These are phyloP conservation scores for Nakazawaea ambrosiae DNA, from an alignment of 805 yeast genomes.

Conservation along the genomic window DNA sequence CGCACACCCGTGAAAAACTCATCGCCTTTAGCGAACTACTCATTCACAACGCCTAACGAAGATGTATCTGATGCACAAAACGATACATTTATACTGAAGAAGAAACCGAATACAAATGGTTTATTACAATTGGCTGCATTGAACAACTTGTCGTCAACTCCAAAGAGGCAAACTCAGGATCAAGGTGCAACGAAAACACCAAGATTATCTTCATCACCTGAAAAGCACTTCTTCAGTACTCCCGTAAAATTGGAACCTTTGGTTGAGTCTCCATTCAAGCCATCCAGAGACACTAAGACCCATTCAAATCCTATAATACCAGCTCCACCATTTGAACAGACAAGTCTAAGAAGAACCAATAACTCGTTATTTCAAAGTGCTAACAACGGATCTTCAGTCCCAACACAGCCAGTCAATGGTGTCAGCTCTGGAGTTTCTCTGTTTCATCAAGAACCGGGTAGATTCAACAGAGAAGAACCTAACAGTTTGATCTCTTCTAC, in stretches of 20 bases:
- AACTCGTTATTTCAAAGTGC: background rate
- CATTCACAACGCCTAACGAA: slow-evolving; percentile 9
- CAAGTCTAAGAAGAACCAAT: too few species aligned
- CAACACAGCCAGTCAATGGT: background rate
- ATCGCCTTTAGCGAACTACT: slow-evolving; percentile 10
- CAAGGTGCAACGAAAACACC: background rate
- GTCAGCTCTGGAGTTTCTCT: background rate
- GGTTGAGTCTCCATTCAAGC: slow-evolving; percentile 25
- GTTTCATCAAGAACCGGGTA: slow-evolving; percentile 18
- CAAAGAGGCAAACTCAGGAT: background rate
- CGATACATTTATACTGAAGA: slow-evolving; percentile 1
- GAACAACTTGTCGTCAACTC: slow-evolving; percentile 2
- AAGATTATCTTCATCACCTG: background rate
- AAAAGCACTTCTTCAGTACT: slow-evolving; percentile 13
- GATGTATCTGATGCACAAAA: background rate
- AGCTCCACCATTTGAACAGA: background rate
- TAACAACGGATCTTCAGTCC: background rate
- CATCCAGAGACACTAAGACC: too few species aligned
- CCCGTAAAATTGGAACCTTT: slow-evolving; percentile 23
- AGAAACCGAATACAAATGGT: background rate
- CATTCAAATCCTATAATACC: background rate
- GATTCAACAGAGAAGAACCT: slow-evolving; percentile 7
- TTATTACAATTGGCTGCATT: slow-evolving; percentile 3
- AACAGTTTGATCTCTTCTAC: background rate
- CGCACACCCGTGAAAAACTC: slow-evolving; percentile 7